These are phyloP conservation scores for Microdochium bolleyi DNA, from an alignment of 2,329 filamentous ascomycete species.

Conservation along the genomic window DNA sequence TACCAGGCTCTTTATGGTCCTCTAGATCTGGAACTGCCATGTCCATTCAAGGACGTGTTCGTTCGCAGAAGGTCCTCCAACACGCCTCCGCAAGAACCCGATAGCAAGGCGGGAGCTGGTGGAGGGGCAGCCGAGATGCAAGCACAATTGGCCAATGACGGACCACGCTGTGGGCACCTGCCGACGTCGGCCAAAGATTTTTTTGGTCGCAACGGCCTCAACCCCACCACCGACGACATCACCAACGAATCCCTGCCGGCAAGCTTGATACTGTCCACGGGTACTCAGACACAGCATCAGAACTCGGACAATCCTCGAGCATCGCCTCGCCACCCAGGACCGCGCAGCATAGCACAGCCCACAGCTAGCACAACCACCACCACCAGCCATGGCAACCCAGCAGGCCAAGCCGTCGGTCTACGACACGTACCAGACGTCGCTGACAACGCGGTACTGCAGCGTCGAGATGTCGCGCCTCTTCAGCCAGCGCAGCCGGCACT, in stretches of 20 bases:
- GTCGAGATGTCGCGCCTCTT: constrained; percentile 74
- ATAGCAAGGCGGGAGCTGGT: no score
- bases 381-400: not conserved
- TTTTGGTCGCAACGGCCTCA: not conserved
- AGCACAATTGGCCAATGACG: not conserved
- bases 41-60: no score
- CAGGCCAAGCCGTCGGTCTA: constrained; percentile 19
- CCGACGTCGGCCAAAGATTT: not conserved
- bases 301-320: not conserved
- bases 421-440: constrained; percentile 58
- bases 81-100: no score
- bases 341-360: not conserved
- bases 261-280: not conserved
- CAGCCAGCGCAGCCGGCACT: constrained; percentile 64
- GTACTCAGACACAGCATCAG: not conserved
- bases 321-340: not conserved
- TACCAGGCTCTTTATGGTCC: no score
- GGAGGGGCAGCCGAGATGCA: not conserved
- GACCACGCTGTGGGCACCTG: not conserved
- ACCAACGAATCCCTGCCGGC: not conserved
- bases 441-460: constrained; percentile 67
- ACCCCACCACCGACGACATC: not conserved
- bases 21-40: no score
- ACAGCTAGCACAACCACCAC: no score
- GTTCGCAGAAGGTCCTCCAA: no score